These are phyloP conservation scores for Coemansia sp. DNA, from an alignment of 192 early-diverging fungal genomes.

Conservation along the genomic window DNA sequence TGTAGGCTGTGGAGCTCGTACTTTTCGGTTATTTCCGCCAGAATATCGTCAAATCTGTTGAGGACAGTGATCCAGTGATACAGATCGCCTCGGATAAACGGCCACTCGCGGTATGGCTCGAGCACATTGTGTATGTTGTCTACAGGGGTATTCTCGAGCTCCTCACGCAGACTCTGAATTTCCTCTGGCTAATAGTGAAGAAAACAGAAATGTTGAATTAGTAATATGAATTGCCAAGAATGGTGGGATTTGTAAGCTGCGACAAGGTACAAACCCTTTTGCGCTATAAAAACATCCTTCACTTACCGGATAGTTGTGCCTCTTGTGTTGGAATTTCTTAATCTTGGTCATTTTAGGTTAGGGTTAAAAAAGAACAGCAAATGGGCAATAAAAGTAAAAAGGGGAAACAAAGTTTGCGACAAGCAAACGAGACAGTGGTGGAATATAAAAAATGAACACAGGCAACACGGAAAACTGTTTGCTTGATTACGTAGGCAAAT, in stretches of 20 bases:
- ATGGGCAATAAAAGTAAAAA: neutral
- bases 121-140: conserved; percentile 60
- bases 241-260: neutral
- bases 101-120: conserved; percentile 64
- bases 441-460: neutral
- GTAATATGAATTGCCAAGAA: neutral
- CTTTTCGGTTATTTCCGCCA: conserved; percentile 66
- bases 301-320: conserved; percentile 56
- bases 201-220: neutral
- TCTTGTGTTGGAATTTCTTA: conserved; percentile 54
- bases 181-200: conserved; percentile 46
- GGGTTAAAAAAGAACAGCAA: conserved; percentile 5
- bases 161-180: conserved; percentile 46
- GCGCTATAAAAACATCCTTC: neutral
- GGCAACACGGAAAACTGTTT: neutral
- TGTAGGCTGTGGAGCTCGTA: conserved; percentile 69
- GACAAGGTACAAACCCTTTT: neutral
- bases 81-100: conserved; percentile 85
- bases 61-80: conserved; percentile 95
- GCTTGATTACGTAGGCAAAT: conserved; percentile 5
- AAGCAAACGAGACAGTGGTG: neutral
- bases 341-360: conserved; percentile 46
- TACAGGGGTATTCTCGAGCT: conserved; percentile 50
- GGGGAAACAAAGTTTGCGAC: neutral
- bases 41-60: conserved; percentile 86